Evolutionary conservation across 345 rosid genomes (phyloP).

Genomic region (Noccaea bulbosa): DNA sequence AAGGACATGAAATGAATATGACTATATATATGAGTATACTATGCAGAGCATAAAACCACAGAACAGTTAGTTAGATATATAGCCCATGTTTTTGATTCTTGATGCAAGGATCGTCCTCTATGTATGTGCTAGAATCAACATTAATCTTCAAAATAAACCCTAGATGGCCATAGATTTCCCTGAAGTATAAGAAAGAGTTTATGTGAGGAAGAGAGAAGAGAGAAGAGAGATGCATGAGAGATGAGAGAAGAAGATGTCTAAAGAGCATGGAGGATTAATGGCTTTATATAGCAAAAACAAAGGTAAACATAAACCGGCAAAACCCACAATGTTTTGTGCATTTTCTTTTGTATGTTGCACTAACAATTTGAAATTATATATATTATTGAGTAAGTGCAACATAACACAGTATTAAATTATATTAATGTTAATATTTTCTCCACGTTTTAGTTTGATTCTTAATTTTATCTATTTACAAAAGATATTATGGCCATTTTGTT

Average conservation of each 20-base stretch:
- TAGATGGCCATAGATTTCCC: neutral
- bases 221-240: conserved; percentile 17
- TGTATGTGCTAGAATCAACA: conserved; percentile 8
- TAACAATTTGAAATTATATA: conserved; percentile 10
- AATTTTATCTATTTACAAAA: neutral
- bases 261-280: conserved; percentile 20
- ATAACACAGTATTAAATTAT: no score
- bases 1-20: neutral
- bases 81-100: neutral
- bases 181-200: conserved; percentile 9
- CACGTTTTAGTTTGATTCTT: conserved; percentile 33
- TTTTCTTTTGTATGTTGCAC: conserved; percentile 24
- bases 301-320: conserved; percentile 31
- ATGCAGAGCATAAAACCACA: conserved; percentile 22
- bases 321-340: conserved; percentile 27
- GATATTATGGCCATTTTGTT: conserved; percentile 3
- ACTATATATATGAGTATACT: neutral
- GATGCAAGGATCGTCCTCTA: conserved; percentile 24
- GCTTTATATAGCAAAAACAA: conserved; percentile 45
- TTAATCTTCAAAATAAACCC: conserved; percentile 36
- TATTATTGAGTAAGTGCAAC: conserved; percentile 4
- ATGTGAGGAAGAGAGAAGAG: neutral
- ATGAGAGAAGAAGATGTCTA: conserved; percentile 22
- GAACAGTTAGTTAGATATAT: neutral
- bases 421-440: conserved; percentile 24